Evolutionary conservation across 306 rosid genomes (phyloP).

Genomic region (Cyclanthera cordifolia): DNA sequence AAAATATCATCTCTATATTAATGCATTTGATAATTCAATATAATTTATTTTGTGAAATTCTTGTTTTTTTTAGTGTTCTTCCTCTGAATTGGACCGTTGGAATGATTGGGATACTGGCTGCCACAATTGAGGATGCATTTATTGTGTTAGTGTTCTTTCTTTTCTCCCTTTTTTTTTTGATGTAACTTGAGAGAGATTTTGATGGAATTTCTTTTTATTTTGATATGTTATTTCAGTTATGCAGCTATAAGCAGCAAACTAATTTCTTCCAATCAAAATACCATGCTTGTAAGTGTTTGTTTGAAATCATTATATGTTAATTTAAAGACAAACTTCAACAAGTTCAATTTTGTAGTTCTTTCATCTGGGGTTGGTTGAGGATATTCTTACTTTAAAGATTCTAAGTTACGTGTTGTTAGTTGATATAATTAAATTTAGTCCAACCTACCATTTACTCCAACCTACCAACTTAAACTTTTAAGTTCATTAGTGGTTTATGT

Average conservation of each 20-base stretch:
- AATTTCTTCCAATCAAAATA: slow-evolving; percentile 23
- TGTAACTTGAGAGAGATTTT: slow-evolving; percentile 8
- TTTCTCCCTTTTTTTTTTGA: slow-evolving; percentile 5
- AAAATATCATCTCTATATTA: neutral
- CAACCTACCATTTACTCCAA: no score
- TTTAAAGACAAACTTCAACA: neutral
- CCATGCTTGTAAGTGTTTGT: slow-evolving; percentile 24
- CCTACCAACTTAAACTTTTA: no score
- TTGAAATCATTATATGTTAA: neutral
- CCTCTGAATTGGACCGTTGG: slow-evolving; percentile 96
- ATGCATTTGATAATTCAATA: slow-evolving; percentile 8
- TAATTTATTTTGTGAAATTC: slow-evolving; percentile 11
- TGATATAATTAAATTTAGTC: no score
- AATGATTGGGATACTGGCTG: slow-evolving; percentile 84
- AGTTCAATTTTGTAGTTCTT: neutral
- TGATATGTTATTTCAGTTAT: slow-evolving; percentile 38
- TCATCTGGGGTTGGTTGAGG: neutral
- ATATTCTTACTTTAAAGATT: neutral
- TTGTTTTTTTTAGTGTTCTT: slow-evolving; percentile 52
- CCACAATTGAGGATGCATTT: slow-evolving; percentile 68
- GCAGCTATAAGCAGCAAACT: slow-evolving; percentile 61
- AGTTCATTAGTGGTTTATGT: no score
- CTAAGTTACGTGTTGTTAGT: neutral
- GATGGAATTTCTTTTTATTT: slow-evolving; percentile 13
- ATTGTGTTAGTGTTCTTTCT: slow-evolving; percentile 40